Percentiles rank a stretch among this genome's conserved stretches.
Evolutionary conservation across 2,329 filamentous ascomycete species (phyloP).

Genomic region (Xylariaceae sp.): DNA sequence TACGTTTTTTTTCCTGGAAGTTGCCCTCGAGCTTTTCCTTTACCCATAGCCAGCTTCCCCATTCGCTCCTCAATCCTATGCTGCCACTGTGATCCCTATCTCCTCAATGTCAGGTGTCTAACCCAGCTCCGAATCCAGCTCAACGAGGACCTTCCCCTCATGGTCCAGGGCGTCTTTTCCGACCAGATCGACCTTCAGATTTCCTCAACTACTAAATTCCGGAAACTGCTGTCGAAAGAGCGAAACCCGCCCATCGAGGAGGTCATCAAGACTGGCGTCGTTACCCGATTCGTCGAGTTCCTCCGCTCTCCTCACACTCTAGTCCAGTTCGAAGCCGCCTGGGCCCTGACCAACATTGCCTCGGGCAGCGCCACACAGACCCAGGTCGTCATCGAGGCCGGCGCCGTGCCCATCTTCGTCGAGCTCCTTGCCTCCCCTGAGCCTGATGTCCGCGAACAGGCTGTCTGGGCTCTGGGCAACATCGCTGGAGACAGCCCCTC

Average conservation of each 20-base stretch:
- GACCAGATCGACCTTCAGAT: constrained; percentile 98
- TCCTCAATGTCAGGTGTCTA: constrained; percentile 12
- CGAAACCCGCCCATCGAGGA: constrained; percentile 98
- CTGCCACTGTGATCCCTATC: not conserved
- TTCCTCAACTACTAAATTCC: constrained; percentile 94
- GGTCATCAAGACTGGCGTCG: constrained; percentile 98
- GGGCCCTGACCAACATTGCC: constrained; percentile 98
- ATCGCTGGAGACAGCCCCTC: constrained; percentile 97
- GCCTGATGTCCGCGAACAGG: constrained; percentile 96
- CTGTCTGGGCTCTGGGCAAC: constrained; percentile 97
- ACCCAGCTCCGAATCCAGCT: constrained; percentile 54
- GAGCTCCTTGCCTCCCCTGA: constrained; percentile 93
- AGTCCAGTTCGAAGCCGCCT: constrained; percentile 98
- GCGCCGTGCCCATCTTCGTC: constrained; percentile 96
- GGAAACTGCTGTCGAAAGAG: constrained; percentile 97
- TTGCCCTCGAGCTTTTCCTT: not conserved
- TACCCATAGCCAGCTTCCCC: not conserved
- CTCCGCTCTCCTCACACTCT: constrained; percentile 95
- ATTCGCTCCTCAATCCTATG: not conserved
- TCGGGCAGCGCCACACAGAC: constrained; percentile 96
- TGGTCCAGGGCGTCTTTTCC: constrained; percentile 97
- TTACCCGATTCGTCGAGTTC: constrained; percentile 96
- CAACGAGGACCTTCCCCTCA: constrained; percentile 95
- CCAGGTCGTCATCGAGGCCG: constrained; percentile 97
- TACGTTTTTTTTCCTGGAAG: constrained; percentile 43